Evolutionary conservation across 257 asterid species (phyloP), one percentile per base, ranked within the genome.

Genomic region (Linderniella brevidens): DNA sequence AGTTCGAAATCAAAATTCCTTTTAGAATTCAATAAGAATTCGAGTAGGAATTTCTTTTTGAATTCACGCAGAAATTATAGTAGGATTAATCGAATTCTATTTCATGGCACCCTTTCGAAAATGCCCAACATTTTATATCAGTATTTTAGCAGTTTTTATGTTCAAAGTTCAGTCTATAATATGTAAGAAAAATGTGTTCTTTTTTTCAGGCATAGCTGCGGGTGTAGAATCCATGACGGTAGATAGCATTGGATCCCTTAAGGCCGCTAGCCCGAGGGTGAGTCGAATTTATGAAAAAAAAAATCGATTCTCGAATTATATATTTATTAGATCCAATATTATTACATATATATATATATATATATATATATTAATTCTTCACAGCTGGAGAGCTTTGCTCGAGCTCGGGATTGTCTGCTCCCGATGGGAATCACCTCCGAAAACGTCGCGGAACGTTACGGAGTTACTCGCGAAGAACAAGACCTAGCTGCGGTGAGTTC

Each of bases 361-460:
- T n/a, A n/a, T n/a, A n/a, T n/a, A n/a, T n/a, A n/a, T n/a, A n/a
- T n/a, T n/a, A n/a, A n/a, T n/a, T n/a, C n/a, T n/a, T 64, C n/a
- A 42, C 68, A 85, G 96, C 58, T 58, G 8, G 68, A 86, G n/a
- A 56, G 45, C 46, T 71, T 77, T 37, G 49, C 79, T 18, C 77
- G 76, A 68, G 97, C 92, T 42, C 84, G 72, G 35, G 94, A 86
- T 45, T 86, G 97, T 65, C 86, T 86, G 57, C 82, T 86, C 50
- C 97, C 97, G 3, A 82, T 86, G 94, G 97, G 97, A 14, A 50
- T 68, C 37, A 86, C 97, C 58, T 86, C 97, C 48, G 97, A 86
- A 68, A 86, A 82, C 37, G 94, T 86, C 50, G 94, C 94, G 10
- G 74, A 75, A 64, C 80, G 82, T 49, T 79, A 19, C 64, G 93